Evolutionary conservation across 352 stramenopile genomes (phyloP).

Genomic region (Blastocystis sp.): DNA sequence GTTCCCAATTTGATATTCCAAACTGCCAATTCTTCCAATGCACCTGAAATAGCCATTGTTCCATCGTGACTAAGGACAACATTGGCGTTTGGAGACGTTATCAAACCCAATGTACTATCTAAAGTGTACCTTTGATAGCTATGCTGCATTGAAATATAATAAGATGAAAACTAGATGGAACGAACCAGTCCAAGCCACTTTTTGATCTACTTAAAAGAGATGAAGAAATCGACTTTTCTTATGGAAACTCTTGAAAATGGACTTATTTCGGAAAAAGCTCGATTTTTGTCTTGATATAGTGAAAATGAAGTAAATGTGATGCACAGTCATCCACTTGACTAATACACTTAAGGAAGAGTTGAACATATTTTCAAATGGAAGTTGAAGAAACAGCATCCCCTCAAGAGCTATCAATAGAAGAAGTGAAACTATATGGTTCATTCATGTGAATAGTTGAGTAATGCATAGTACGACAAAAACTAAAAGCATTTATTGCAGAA

Average conservation of each 20-base stretch:
- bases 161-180: background rate
- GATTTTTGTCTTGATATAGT: no score
- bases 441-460: background rate
- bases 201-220: background rate
- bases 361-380: background rate
- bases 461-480: background rate
- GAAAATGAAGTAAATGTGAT: no score
- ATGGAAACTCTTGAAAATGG: background rate
- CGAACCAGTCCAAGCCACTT: background rate
- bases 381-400: no score
- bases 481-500: slow-evolving; percentile 28
- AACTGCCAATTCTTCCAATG: slow-evolving; percentile 83
- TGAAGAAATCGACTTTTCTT: background rate
- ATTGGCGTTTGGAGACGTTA: slow-evolving; percentile 82
- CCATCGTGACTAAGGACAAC: slow-evolving; percentile 82
- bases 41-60: slow-evolving; percentile 80
- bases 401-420: background rate
- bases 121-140: slow-evolving; percentile 79
- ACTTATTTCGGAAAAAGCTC: no score
- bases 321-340: no score
- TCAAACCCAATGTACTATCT: slow-evolving; percentile 83
- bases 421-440: background rate
- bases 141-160: slow-evolving; percentile 17
- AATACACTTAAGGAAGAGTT: background rate
- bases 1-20: slow-evolving; percentile 81